Conservation (phyloP, 2,329 filamentous ascomycete genomes). For the Colletotrichum gigasporum region DNA sequence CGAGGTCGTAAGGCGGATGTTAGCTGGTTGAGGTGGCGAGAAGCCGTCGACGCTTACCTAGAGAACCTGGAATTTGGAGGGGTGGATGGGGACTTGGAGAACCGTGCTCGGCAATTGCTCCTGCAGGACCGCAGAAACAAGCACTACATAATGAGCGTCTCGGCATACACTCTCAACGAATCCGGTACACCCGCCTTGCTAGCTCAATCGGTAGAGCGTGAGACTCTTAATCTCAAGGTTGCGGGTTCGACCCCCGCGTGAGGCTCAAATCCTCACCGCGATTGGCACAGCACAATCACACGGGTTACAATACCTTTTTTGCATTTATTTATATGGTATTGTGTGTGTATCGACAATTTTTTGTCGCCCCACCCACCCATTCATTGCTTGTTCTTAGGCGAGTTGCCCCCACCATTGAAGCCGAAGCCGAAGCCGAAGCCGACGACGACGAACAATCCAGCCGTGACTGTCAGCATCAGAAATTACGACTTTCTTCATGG, state of each 20-base stretch:
- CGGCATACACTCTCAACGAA: too few species aligned
- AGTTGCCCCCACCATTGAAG: not conserved
- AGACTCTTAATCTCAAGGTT: conserved; percentile 65
- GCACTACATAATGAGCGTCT: too few species aligned
- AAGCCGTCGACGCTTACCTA: too few species aligned
- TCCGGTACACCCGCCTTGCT: too few species aligned
- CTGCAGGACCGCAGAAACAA: too few species aligned
- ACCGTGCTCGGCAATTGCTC: too few species aligned
- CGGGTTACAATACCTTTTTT: not conserved
- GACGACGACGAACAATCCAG: not conserved
- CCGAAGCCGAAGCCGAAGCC: conserved; percentile 18
- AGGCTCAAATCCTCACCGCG: conserved; percentile 32
- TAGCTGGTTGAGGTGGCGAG: not conserved
- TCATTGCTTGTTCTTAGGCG: not conserved
- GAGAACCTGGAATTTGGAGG: too few species aligned
- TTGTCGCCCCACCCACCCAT: too few species aligned
- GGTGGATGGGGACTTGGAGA: too few species aligned
- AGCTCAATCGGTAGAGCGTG: conserved; percentile 80
- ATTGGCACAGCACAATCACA: not conserved
- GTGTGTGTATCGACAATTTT: not conserved
- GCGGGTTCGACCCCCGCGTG: conserved; percentile 38
- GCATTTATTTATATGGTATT: not conserved
- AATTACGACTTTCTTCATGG: too few species aligned
- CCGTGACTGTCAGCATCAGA: too few species aligned
- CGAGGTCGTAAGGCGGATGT: not conserved